Evolutionary conservation across 495 filamentous ascomycete species (phyloP), one percentile per base, ranked within the genome.

Genomic region (Neurospora sp.): DNA sequence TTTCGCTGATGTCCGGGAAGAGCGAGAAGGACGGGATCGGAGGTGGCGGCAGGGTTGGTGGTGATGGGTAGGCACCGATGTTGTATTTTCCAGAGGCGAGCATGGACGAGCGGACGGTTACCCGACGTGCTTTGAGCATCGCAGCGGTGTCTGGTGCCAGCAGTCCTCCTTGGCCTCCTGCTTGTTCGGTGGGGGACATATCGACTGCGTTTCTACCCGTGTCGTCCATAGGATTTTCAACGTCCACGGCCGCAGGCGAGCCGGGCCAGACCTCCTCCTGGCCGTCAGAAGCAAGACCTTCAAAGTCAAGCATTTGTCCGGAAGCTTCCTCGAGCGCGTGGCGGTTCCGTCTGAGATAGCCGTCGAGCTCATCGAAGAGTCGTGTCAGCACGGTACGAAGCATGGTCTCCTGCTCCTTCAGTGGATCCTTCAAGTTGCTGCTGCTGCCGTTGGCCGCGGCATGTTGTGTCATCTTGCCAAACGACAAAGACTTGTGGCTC

Each of bases 21-120:
- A 75, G 74, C 38, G 77, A 78, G 41, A 81, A 70, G 59, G 77
- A 77, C 27, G 78, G 78, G 4, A 77, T 73, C 16, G 79, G 77
- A 37, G 74, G n/a, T 68, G 47, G 8, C 53, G 41, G 45, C 39
- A 22, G 7, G 39, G 37, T 6, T 4, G 14, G 18, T 16, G 40
- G 20, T 70, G 31, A 53, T 69, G 73, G 37, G 72, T 77, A 42
- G 76, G 73, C 9, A 22, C 65, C 8, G 53, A 40, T 20, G 35
- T 18, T 35, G 1, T 70, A 69, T 22, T 69, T 72, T 7, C 74
- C 72, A 5, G 41, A 39, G 4, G 70, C 45, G 1, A 77, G 71
- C 8, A 72, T 14, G 1, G 76, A 79, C 35, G 76, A 79, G n/a
- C 72, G 74, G 31, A 79, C 72, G 8, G 78, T 78, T 5, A 73